Percentiles rank a stretch among this genome's conserved stretches.
Conservation (phyloP, 2,329 filamentous ascomycete genomes). For the Botrytis fabae region DNA sequence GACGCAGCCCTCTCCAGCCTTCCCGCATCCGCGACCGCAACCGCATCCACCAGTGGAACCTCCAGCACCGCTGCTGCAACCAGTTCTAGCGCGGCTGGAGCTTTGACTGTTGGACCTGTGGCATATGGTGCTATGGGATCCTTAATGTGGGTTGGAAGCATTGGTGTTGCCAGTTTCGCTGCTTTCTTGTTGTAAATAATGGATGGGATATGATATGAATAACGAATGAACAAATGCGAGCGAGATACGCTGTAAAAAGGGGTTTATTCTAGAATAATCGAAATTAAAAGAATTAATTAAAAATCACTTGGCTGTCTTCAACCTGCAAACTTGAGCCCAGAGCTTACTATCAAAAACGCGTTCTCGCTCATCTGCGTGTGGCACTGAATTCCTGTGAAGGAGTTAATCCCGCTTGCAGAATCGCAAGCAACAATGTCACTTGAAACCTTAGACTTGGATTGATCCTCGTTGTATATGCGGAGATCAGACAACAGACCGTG, state of each 20-base stretch:
- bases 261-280: background rate
- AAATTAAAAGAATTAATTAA: constrained; percentile 6
- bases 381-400: background rate
- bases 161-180: constrained; percentile 27
- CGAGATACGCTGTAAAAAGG: background rate
- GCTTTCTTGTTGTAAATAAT: constrained; percentile 27
- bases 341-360: background rate
- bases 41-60: background rate
- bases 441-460: background rate
- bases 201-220: constrained; percentile 12
- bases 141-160: constrained; percentile 26
- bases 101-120: constrained; percentile 15
- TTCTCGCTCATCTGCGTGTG: background rate
- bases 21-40: constrained; percentile 23
- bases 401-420: background rate
- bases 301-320: background rate
- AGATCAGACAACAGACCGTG: background rate
- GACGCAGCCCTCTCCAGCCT: constrained; percentile 28
- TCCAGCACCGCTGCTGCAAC: constrained; percentile 16
- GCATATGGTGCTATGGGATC: constrained; percentile 24
- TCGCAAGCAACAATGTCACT: background rate
- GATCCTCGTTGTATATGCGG: background rate
- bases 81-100: constrained; percentile 20
- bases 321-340: background rate
- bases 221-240: constrained; percentile 3